Evolutionary conservation across 345 rosid species (phyloP).

Genomic region (Psidium guajava): DNA sequence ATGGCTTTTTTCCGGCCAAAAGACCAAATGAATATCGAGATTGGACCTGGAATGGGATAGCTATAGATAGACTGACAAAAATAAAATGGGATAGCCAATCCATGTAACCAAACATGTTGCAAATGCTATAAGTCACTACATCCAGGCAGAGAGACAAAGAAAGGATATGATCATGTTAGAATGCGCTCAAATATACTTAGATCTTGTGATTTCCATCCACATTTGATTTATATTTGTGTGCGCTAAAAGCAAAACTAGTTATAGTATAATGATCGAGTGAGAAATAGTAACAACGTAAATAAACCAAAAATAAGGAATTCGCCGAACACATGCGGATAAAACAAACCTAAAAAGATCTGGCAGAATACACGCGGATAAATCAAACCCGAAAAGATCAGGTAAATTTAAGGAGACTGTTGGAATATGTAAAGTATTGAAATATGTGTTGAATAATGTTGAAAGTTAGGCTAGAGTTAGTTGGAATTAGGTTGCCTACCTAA

Average conservation of each 20-base stretch:
- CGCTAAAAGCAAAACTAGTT: neutral
- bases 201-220: neutral
- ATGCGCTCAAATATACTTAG: neutral
- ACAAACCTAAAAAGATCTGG: neutral
- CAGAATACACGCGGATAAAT: neutral
- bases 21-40: neutral
- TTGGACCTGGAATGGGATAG: neutral
- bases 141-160: neutral
- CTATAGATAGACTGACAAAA: neutral
- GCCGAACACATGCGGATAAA: neutral
- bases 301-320: neutral
- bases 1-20: neutral
- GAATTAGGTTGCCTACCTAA: too few relatives aligned
- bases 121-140: neutral
- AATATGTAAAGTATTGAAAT: too few relatives aligned
- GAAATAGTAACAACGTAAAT: neutral
- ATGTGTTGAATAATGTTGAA: too few relatives aligned
- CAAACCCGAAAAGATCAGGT: neutral
- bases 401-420: neutral
- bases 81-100: neutral
- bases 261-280: neutral
- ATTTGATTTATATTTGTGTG: neutral
- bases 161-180: neutral
- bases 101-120: neutral
- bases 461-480: too few relatives aligned